These are phyloP conservation scores for Priceomyces carsonii DNA, from an alignment of 805 yeast genomes.

Conservation along the genomic window DNA sequence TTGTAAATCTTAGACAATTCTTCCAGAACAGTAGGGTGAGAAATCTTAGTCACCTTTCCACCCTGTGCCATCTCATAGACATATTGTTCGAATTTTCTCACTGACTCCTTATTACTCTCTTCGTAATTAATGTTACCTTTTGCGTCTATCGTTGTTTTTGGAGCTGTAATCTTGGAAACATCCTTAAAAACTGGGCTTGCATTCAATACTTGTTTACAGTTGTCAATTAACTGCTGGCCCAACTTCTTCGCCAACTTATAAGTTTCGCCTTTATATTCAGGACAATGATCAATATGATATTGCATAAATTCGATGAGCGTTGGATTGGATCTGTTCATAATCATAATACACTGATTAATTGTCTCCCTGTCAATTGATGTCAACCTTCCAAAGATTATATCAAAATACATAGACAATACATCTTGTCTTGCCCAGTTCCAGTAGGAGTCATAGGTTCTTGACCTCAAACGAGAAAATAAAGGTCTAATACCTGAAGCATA, in stretches of 20 bases:
- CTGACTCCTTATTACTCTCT: slow-evolving; percentile 86
- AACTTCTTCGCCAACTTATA: slow-evolving; percentile 85
- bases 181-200: slow-evolving; percentile 93
- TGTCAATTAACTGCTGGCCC: slow-evolving; percentile 93
- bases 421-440: slow-evolving; percentile 99
- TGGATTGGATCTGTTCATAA: slow-evolving; percentile 96
- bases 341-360: slow-evolving; percentile 92
- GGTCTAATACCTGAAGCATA: slow-evolving; percentile 92
- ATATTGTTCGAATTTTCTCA: slow-evolving; percentile 92
- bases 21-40: slow-evolving; percentile 77
- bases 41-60: slow-evolving; percentile 71
- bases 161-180: slow-evolving; percentile 92
- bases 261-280: slow-evolving; percentile 84
- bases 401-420: slow-evolving; percentile 88
- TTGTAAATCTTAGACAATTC: slow-evolving; percentile 82
- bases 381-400: slow-evolving; percentile 91
- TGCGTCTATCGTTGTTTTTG: slow-evolving; percentile 82
- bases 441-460: slow-evolving; percentile 94
- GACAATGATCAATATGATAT: slow-evolving; percentile 79
- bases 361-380: slow-evolving; percentile 93
- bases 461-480: slow-evolving; percentile 86
- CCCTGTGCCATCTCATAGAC: slow-evolving; percentile 97
- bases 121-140: slow-evolving; percentile 85
- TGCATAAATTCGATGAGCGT: slow-evolving; percentile 95
- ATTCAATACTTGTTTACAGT: slow-evolving; percentile 83